phyloP scores from a whole-genome alignment of 768 basidiomycete genomes.

The Gymnopilus dilepis region DNA sequence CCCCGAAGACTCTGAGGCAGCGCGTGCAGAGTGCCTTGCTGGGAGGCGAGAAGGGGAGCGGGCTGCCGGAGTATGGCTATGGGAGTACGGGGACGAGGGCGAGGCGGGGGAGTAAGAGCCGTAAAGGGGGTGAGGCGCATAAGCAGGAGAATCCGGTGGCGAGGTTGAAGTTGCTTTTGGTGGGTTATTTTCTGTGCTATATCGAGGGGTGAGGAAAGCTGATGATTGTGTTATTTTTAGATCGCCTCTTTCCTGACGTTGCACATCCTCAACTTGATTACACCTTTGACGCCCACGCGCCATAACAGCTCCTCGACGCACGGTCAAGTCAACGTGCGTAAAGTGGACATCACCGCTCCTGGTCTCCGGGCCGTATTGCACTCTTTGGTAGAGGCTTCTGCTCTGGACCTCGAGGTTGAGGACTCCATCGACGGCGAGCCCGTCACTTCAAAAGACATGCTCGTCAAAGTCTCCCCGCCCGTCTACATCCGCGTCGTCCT shows the following conservation, averaged over 20 bases:
- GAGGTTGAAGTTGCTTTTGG: constrained; percentile 86
- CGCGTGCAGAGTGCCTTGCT: constrained; percentile 33
- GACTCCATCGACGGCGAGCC: constrained; percentile 4
- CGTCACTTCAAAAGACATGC: constrained; percentile 22
- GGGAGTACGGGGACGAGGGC: constrained; percentile 4
- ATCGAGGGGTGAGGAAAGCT: background rate
- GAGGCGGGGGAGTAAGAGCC: constrained; percentile 10
- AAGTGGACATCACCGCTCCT: constrained; percentile 74
- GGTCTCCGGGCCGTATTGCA: constrained; percentile 63
- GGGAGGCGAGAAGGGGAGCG: constrained; percentile 45
- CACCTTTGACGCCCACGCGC: constrained; percentile 77
- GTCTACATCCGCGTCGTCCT: constrained; percentile 32
- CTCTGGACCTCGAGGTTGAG: constrained; percentile 15
- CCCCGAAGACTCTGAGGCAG: constrained; percentile 38
- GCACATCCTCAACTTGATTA: constrained; percentile 91
- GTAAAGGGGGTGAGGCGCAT: constrained; percentile 36
- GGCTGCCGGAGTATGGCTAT: constrained; percentile 34
- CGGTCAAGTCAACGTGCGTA: constrained; percentile 43
- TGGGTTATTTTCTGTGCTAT: constrained; percentile 39
- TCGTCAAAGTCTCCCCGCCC: constrained; percentile 32
- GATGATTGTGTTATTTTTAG: constrained; percentile 35
- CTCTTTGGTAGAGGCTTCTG: constrained; percentile 51
- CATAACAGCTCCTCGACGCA: constrained; percentile 38
- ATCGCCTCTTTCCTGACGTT: constrained; percentile 91
- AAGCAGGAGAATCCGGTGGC: constrained; percentile 83